Evolutionary conservation across 495 filamentous ascomycete species (phyloP), one percentile per base, ranked within the genome.

Genomic region (Neurospora sublineolata): DNA sequence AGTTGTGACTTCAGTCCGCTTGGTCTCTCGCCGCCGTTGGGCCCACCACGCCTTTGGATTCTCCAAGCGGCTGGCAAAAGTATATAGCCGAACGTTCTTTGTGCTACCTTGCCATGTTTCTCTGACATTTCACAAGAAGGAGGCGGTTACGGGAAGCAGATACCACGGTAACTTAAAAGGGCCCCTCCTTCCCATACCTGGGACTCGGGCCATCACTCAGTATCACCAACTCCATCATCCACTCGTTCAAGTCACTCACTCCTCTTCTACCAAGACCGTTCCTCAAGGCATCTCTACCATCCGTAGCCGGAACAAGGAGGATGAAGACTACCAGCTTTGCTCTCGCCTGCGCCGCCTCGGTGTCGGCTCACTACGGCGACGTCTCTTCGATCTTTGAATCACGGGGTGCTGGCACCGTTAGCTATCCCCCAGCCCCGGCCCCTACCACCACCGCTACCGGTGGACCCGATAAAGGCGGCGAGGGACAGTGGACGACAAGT

Each of bases 401-500:
- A 33, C 33, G 52, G 52, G 7, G 52, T 64, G 52, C 52, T 1
- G 52, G 52, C 27, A 30, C 71, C 67, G 41, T 64, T 37, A 23
- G 71, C 27, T 69, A 68, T 12, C 71, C 73, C 40, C 71, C 72
- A 37, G 76, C 67, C 73, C 69, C 74, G 40, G 46, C 37, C 37
- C 70, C 39, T 27, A 75, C 77, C 16, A 33, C 52, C 1, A 64
- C 52, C 0, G 52, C 52, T 64, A 14, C 52, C 7, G 52, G 27
- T 18, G 52, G 52, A 52, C 67, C 33, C 16, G 73, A 70, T 73
- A 73, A 73, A 3, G 52, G 52, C 14, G 42, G 23, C 30, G 69
- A 37, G 12, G 69, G 39, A 52, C 74, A 76, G 68, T 77, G 76
- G 77, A 80, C 80, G 3, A 77, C 78, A 40, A 81, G 69, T 71